Evolutionary conservation across 495 filamentous ascomycete genomes (phyloP).

Genomic region (Penicillium steckii): DNA sequence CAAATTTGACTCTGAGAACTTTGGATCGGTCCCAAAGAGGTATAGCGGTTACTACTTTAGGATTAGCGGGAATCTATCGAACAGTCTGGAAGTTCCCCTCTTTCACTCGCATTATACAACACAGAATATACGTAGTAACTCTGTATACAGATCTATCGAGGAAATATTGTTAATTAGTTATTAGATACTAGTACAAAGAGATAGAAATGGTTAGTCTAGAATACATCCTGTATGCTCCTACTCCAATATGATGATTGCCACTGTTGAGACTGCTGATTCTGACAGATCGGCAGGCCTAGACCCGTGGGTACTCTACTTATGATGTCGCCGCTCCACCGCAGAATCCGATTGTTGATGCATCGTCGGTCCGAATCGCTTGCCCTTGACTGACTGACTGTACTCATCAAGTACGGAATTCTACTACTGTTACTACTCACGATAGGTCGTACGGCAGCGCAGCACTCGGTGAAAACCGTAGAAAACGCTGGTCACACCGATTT

Average conservation of each 20-base stretch:
- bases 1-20: background rate
- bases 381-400: too few species aligned
- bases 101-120: background rate
- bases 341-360: background rate
- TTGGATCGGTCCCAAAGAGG: background rate
- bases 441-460: background rate
- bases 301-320: background rate
- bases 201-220: too few species aligned
- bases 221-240: too few species aligned
- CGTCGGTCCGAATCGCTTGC: background rate
- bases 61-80: background rate
- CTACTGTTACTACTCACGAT: background rate
- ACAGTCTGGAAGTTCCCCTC: conserved; percentile 2
- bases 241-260: too few species aligned
- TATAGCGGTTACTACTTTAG: background rate
- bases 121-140: background rate
- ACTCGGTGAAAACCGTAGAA: background rate
- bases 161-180: too few species aligned
- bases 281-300: background rate
- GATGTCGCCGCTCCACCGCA: background rate
- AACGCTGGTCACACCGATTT: background rate
- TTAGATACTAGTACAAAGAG: too few species aligned
- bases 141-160: background rate
- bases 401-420: too few species aligned
- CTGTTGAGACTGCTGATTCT: background rate